Evolutionary conservation across 441 rosid species (phyloP), one percentile per base, ranked within the genome.

Genomic region (Erysimum cheiri): DNA sequence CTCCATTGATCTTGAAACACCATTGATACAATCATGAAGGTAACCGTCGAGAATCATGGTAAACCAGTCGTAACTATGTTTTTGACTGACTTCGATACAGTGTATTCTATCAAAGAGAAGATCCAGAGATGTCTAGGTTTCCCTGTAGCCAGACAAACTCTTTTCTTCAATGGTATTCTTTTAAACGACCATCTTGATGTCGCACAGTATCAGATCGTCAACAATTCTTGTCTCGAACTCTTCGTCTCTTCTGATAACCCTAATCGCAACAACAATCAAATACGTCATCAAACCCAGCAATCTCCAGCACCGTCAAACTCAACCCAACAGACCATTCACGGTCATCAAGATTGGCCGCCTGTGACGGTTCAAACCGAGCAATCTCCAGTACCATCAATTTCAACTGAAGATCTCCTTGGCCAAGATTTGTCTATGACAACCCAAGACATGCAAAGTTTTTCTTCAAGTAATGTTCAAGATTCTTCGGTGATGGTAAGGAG

Each of bases 51-150:
- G 14, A 3, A 11, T 39, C 4, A 10, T 8, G 39, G n/a, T 39
- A 1, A 4, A 0, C n/a, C 13, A 11, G 14, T 4, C n/a, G n/a
- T n/a, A n/a, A 12, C 1, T 39, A 39, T 39, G 4, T 4, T 4
- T 29, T 4, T 91, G 36, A 84, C 85, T 35, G 83, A 48, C 76
- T 84, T 81, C 17, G 98, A 93, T 50, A 85, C 91, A 0, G 82
- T 91, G 19, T 73, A 82, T 1, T 87, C 85, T 57, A 93, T 93
- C 83, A 91, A 93, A 79, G 81, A 84, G 56, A 89, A 89, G 74
- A 79, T 88, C 15, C 77, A 85, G 10, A 88, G 85, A 52, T 83
- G 77, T 79, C 91, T 85, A 29, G 72, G 77, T 17, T 85, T 93
- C 2, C 87, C 97, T 19, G 40, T 85, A 4, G 36, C 73, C 26